Base-by-base conservation (phyloP, 2,329 filamentous ascomycete genomes). In the Aspergillus viridinutans region DNA sequence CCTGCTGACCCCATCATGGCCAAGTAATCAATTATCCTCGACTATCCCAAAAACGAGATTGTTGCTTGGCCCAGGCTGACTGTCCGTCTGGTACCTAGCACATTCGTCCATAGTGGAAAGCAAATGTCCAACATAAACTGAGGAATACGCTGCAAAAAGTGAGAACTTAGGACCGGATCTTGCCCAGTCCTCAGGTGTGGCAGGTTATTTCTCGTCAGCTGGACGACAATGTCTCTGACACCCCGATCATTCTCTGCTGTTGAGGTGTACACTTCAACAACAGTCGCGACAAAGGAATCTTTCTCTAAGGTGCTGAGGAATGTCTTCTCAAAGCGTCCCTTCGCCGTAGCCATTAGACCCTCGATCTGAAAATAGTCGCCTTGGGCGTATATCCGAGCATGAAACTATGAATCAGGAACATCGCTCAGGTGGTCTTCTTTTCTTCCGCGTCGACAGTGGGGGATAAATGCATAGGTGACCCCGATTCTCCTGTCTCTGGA, bases 351-450 rank as follows among this genome's bases (percentile, higher is more conserved):
- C 7, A 38, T 35, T 8, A 54, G 25, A 17, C 20, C 43, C 20
- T 54, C 28, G 3, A 54, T 29, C 28, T 49, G 43, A 20, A 54
- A 54, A n/a, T 54, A 54, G 7, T 32, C 26, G n/a, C 52, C 52
- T 40, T 48, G 43, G n/a, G 43, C 20, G 14, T 54, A 54, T 29
- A 54, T 54, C 14, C 35, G 43, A 3, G 32, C 52, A 21, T 49
- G 43, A 2, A 53, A 25, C 6, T 20, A 8, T 42, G 38, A 42
- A 17, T 8, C 17, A 7, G 4, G 38, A 42, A 2, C 20, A 42
- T 20, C 6, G 0, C n/a, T 20, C 1, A 0, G 20, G 38, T 6
- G 29, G 10, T 14, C 8, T 28, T 28, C 17, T 42, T 9, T 20
- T 8, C 38, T 42, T n/a, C 20, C 17, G 17, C 9, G 38, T 14